Evolutionary conservation across 495 filamentous ascomycete species (phyloP).

Genomic region (Copromyces sp.): DNA sequence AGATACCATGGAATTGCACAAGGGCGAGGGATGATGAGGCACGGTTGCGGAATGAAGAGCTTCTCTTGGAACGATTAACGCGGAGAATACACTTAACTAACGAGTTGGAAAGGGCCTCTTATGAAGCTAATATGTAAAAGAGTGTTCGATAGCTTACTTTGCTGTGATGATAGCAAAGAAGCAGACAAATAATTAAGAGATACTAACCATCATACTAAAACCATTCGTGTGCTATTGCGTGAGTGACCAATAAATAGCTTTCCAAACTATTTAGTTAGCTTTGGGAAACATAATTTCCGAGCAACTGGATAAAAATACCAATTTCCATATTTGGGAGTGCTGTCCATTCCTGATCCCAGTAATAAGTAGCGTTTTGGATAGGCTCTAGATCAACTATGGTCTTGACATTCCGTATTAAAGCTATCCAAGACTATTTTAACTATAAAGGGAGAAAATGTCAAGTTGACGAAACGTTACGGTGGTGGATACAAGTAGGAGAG

Average conservation of each 20-base stretch:
- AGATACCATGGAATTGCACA: conserved; percentile 3
- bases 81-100: background rate
- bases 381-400: too few relatives aligned
- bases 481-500: too few relatives aligned
- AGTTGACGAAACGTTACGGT: too few relatives aligned
- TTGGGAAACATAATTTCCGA: background rate
- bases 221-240: background rate
- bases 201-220: background rate
- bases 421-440: too few relatives aligned
- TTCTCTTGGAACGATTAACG: background rate
- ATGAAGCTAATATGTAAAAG: background rate
- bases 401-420: too few relatives aligned
- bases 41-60: background rate
- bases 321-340: too few relatives aligned
- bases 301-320: too few relatives aligned
- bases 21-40: background rate
- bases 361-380: too few relatives aligned
- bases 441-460: too few relatives aligned
- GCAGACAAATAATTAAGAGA: background rate
- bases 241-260: background rate
- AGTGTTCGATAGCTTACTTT: background rate
- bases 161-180: background rate
- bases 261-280: background rate
- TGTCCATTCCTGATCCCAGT: too few relatives aligned
- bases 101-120: background rate